Percentiles rank a stretch among this genome's conserved stretches.
Evolutionary conservation across 192 early-diverging fungal genomes (phyloP).

Genomic region (Coemansia sp.): DNA sequence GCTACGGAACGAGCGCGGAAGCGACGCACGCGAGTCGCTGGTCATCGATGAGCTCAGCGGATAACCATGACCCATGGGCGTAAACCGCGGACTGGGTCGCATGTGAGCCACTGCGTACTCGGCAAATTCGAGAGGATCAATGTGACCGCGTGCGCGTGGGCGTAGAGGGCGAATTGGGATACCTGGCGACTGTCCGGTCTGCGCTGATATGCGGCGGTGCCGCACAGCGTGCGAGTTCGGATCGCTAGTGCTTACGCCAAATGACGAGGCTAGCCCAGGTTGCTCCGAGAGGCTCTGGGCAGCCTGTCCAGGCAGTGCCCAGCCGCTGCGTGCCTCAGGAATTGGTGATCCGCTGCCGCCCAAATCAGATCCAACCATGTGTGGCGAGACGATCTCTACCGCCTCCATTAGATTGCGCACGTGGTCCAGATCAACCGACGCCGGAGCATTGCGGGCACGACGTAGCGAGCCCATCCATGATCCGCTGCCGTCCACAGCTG

Average conservation of each 20-base stretch:
- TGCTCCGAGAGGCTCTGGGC: slow-evolving; percentile 23
- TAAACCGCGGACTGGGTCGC: slow-evolving; percentile 25
- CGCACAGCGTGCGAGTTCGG: slow-evolving; percentile 24
- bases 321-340: slow-evolving; percentile 35
- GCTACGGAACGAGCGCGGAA: slow-evolving; percentile 33
- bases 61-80: slow-evolving; percentile 36
- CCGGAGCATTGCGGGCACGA: neutral
- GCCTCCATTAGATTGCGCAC: slow-evolving; percentile 45
- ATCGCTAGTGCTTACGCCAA: slow-evolving; percentile 11
- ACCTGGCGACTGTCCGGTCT: neutral
- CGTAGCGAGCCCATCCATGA: neutral
- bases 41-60: slow-evolving; percentile 20
- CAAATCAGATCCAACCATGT: slow-evolving; percentile 34
- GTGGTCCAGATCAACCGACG: slow-evolving; percentile 30
- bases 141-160: slow-evolving; percentile 9
- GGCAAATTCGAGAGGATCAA: slow-evolving; percentile 19
- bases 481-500: slow-evolving; percentile 24
- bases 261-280: slow-evolving; percentile 13
- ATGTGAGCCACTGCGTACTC: neutral
- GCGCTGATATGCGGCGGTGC: slow-evolving; percentile 23
- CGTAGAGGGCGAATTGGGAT: neutral
- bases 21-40: slow-evolving; percentile 36
- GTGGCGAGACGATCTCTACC: slow-evolving; percentile 40
- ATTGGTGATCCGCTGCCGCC: slow-evolving; percentile 30
- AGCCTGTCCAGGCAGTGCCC: slow-evolving; percentile 38